Base-by-base conservation (phyloP, 169 alveolate species). In the Haemoproteus tartakovskyi region DNA sequence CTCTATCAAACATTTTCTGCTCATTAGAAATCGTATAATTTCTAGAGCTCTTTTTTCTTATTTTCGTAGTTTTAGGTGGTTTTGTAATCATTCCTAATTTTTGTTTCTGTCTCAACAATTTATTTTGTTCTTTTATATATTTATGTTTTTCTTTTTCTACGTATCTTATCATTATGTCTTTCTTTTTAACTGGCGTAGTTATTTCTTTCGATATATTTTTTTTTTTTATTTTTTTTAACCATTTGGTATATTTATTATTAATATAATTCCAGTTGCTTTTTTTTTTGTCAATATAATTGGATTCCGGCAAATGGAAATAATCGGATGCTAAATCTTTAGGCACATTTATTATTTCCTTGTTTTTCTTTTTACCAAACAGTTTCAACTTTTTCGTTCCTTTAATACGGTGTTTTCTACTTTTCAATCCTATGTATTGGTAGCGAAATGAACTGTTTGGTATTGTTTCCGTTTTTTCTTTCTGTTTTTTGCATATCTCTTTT, bases 1-100 rank as follows among this genome's bases (percentile, higher is more conserved):
- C 82, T 60, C 82, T 67, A 54, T 67, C 82, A 67, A 67, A 67
- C 27, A 67, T 67, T 47, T 67, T 67, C 41, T 67, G 82, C 46
- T 67, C 82, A 54, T 67, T 61, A n/a, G 82, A 67, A 54, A 67
- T 8, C 74, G 60, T 67, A 52, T 26, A 67, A 67, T 67, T 67
- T 67, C 21, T 51, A 26, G 82, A 51, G 27, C 27, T 24, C 8
- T 56, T 67, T 24, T 18, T 21, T 8, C 8, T 33, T 33, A 29
- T 67, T 27, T 67, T 40, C 29, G 51, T 67, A 56, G n/a, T n/a
- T n/a, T 41, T 67, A 40, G 82, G 82, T n/a, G 82, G 82, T 67
- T 67, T 67, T 40, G 82, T 52, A 22, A 67, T 67, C 82, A 67
- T 67, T 12, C 82, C 60, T 54, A 67, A 29, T 36, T 67, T 52